phyloP scores from a whole-genome alignment of 1,284 basidiomycete genomes.

The Naganishia cerealis region DNA sequence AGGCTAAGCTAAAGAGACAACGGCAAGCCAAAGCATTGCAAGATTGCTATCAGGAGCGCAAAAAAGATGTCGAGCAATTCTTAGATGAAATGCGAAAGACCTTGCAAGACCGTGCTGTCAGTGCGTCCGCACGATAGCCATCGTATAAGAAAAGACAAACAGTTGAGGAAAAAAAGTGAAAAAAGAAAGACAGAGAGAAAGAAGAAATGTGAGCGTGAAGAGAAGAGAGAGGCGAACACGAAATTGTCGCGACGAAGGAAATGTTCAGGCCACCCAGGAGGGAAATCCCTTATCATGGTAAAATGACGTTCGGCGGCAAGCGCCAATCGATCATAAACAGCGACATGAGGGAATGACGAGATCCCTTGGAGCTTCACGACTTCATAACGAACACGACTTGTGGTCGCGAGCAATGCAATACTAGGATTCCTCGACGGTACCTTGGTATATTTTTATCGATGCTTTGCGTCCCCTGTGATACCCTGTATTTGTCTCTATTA shows the following conservation, averaged over 20 bases:
- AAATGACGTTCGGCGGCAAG: not conserved
- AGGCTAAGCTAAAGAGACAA: slow-evolving; percentile 20
- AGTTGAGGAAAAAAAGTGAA: not conserved
- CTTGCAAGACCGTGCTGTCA: not conserved
- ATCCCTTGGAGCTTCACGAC: not conserved
- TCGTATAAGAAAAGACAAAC: not conserved
- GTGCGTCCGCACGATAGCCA: not conserved
- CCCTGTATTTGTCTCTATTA: not conserved
- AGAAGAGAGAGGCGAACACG: not conserved
- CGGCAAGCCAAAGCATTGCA: slow-evolving; percentile 13
- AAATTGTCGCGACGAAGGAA: too few relatives aligned
- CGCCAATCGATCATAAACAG: not conserved
- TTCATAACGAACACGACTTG: not conserved
- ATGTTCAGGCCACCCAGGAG: too few relatives aligned
- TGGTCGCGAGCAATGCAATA: not conserved
- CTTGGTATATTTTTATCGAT: not conserved
- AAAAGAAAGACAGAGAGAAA: not conserved
- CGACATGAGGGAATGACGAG: not conserved
- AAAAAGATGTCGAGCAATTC: slow-evolving; percentile 19
- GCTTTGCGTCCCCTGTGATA: not conserved
- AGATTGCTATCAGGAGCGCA: slow-evolving; percentile 8
- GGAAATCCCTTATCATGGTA: not conserved
- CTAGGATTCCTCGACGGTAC: not conserved
- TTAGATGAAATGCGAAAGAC: slow-evolving; percentile 14
- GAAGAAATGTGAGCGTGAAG: not conserved